A percentile compares a stretch with the other conserved stretches of the same genome.
phyloP scores from a whole-genome alignment of 139 green algal species.

The Zygnema cylindricum region DNA sequence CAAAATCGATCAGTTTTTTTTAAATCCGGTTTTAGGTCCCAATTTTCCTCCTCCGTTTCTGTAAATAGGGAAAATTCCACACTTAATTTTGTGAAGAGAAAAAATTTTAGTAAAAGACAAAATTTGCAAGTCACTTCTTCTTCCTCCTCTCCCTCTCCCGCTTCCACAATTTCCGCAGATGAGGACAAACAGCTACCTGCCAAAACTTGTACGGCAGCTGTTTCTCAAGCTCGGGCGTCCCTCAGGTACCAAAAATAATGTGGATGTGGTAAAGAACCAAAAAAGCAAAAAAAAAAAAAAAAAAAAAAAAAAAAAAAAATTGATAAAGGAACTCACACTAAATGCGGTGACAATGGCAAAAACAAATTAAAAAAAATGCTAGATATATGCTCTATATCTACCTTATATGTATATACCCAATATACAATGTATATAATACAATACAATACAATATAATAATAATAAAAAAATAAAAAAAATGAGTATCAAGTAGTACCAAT shows the following conservation, averaged over 20 bases:
- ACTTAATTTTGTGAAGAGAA: neutral
- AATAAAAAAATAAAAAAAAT: constrained; percentile 17
- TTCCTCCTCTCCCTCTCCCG: no score
- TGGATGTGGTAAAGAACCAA: neutral
- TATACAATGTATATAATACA: neutral
- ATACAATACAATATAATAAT: neutral
- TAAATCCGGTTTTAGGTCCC: neutral
- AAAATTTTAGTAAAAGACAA: neutral
- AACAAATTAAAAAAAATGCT: neutral
- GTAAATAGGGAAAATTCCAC: neutral
- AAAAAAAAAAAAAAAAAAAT: neutral
- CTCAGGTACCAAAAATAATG: neutral
- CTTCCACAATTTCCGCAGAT: no score
- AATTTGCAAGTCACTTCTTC: neutral
- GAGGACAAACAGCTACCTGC: neutral
- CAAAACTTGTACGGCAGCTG: neutral
- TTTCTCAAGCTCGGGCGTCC: no score
- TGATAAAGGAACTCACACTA: neutral
- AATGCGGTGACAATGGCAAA: neutral
- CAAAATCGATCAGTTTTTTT: neutral
- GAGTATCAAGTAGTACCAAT: neutral
- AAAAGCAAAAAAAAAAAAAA: neutral
- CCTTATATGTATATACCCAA: neutral
- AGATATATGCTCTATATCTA: neutral
- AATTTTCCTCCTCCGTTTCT: neutral